Base-by-base conservation (phyloP, 2,329 filamentous ascomycete species). In the Cladophialophora bantiana region DNA sequence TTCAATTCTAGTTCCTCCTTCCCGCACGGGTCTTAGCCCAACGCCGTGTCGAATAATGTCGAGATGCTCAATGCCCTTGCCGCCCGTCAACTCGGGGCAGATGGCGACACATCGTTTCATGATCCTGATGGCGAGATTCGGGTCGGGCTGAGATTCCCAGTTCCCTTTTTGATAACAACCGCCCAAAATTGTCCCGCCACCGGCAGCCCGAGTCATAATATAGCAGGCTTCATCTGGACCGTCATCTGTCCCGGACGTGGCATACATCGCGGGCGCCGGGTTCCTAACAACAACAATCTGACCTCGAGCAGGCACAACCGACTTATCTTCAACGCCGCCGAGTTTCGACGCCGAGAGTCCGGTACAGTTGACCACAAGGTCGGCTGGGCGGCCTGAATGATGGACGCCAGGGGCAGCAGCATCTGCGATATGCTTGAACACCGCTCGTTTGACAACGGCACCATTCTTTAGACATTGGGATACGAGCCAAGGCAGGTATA, bases 221-320 rank as follows among this genome's bases (percentile, higher is more conserved):
- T 97, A 97, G 65, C 86, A 82, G 4, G 89, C 81, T 78, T 97
- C 93, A 38, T 90, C 88, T 0, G 83, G 81, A 1, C 86, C 89
- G 73, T 95, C 91, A 58, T 93, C 90, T 0, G 88, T 90, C 50
- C 91, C 90, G 10, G 90, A 93, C 13, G 86, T 83, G 6, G 85
- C 85, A 56, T 86, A 78, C 91, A 96, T 94, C 38, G 86, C 81
- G 10, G 86, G 86, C 0, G 89, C 86, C 75, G 91, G 88, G 78
- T 97, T 96, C 65, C 93, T 84, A 26, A 97, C 92, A 0, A 97
- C 77, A 0, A 96, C 91, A 15, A 92, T 88, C 79, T 98, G 94
- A 4, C 93, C 94, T 2, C 94, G 87, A 1, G 87, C 89, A 0
- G 94, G 94, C 62, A 88, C 84, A 70, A 98, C 85, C 4, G 84